Base-by-base conservation (phyloP, 129 eudicot species). In the Centrapalus pauciflorus region DNA sequence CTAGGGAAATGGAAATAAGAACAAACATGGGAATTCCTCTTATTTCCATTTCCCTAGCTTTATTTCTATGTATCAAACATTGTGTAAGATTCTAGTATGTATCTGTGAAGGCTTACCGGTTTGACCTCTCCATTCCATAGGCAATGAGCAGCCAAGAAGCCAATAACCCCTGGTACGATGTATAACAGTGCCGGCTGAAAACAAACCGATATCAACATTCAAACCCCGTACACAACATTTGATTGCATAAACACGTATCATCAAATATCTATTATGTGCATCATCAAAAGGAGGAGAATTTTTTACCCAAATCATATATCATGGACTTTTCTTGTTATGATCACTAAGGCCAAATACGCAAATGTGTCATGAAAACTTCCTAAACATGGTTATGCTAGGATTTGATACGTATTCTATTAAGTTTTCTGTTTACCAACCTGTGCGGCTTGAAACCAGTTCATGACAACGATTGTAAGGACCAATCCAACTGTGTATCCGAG, bases 391-490 rank as follows among this genome's bases (percentile, higher is more conserved):
- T 19, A 26, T 1, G 3, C 13, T 45, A 26, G 27, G 5, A 43
- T 13, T 45, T n/a, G 7, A n/a, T n/a, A n/a, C n/a, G n/a, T n/a
- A n/a, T n/a, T n/a, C n/a, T n/a, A n/a, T n/a, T n/a, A n/a, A n/a
- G n/a, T n/a, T n/a, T n/a, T n/a, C n/a, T 45, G 19, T 25, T 13
- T 51, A 79, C 78, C 51, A 59, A 88, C 98, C 95, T 92, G 98
- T 69, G 98, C 98, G 59, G 98, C 98, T 84, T 93, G 96, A 80
- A 93, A 93, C 98, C 92, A 88, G 75, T 93, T 93, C 98, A 93
- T 93, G 64, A 93, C 96, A 64, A 88, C 38, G 40, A 93, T 88
- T 4, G 96, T 93, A n/a, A 75, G 70, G 59, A 82, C 78, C 71
- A 92, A 26, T 14, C 98, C 98, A 20, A 56, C 87, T 1, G 82